Evolutionary conservation across 2,329 filamentous ascomycete genomes (phyloP).

Genomic region (Rhexocercosporidium sp.): DNA sequence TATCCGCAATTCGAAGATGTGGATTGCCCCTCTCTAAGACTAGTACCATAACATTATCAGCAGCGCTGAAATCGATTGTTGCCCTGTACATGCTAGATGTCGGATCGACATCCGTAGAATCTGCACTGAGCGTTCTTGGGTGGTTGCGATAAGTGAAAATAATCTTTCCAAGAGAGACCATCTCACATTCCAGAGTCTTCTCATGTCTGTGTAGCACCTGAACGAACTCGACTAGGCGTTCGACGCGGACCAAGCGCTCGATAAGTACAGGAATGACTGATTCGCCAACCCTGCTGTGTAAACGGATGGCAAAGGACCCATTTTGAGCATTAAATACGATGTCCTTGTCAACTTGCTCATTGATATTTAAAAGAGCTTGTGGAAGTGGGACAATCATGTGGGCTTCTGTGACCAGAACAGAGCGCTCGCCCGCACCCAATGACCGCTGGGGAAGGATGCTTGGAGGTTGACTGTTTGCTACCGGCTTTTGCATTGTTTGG

Average conservation of each 20-base stretch:
- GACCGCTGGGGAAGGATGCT: neutral
- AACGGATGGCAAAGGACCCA: conserved; percentile 40
- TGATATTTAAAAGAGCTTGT: conserved; percentile 32
- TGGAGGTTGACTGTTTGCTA: conserved; percentile 1
- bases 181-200: conserved; percentile 60
- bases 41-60: conserved; percentile 57
- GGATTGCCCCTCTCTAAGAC: conserved; percentile 67
- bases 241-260: conserved; percentile 58
- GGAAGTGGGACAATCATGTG: conserved; percentile 39
- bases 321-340: conserved; percentile 40
- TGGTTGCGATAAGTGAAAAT: conserved; percentile 67
- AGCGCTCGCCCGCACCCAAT: conserved; percentile 27
- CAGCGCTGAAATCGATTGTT: conserved; percentile 60
- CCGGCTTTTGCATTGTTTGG: neutral
- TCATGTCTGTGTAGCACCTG: conserved; percentile 64
- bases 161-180: conserved; percentile 66
- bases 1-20: conserved; percentile 66
- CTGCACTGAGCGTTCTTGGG: conserved; percentile 27
- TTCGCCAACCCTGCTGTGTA: conserved; percentile 40
- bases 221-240: conserved; percentile 73
- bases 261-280: conserved; percentile 37
- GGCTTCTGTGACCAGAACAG: conserved; percentile 41
- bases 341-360: conserved; percentile 40
- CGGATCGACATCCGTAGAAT: conserved; percentile 29
- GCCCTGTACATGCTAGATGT: conserved; percentile 52